A percentile compares a stretch with the other conserved stretches of the same genome.
Conservation (phyloP, 2,329 filamentous ascomycete genomes). For the Apiospora sp. region DNA sequence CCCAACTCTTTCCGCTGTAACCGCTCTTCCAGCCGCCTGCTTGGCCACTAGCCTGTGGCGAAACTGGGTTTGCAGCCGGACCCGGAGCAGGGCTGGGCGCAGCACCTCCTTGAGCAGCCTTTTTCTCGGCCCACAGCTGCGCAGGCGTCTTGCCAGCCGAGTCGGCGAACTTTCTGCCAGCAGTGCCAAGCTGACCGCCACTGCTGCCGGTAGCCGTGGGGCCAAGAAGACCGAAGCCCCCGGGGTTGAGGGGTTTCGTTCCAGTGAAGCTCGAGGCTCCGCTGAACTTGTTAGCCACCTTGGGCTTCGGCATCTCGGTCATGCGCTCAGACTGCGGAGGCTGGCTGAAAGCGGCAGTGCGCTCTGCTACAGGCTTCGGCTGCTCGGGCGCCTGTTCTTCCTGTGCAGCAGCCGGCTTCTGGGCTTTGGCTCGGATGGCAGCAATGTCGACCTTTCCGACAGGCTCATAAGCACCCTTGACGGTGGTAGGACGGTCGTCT, state of each 20-base stretch:
- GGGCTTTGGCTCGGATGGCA: conserved; percentile 85
- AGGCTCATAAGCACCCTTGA: conserved; percentile 94
- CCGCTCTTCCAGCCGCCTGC: conserved; percentile 86
- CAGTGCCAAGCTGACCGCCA: conserved; percentile 66
- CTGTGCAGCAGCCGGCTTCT: conserved; percentile 61
- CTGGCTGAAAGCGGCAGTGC: conserved; percentile 75
- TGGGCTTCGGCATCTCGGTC: conserved; percentile 90
- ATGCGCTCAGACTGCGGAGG: conserved; percentile 75
- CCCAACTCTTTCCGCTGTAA: conserved; percentile 91
- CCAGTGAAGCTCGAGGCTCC: conserved; percentile 77
- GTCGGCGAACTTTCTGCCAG: conserved; percentile 93
- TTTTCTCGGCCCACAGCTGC: conserved; percentile 97
- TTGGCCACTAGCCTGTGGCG: conserved; percentile 71
- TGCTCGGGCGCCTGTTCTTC: conserved; percentile 51
- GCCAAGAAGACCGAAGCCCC: conserved; percentile 68
- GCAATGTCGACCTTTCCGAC: conserved; percentile 97
- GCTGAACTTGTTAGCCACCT: conserved; percentile 89
- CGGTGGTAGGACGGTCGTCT: conserved; percentile 82
- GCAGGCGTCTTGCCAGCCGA: conserved; percentile 95
- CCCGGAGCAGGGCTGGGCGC: conserved; percentile 58
- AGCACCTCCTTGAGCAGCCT: conserved; percentile 77
- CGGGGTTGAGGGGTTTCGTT: conserved; percentile 87
- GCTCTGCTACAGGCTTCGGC: conserved; percentile 75
- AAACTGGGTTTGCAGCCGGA: conserved; percentile 60
- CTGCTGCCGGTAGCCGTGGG: conserved; percentile 65